phyloP scores from a whole-genome alignment of 2,329 filamentous ascomycete genomes.

The Rachicladosporium sp. region DNA sequence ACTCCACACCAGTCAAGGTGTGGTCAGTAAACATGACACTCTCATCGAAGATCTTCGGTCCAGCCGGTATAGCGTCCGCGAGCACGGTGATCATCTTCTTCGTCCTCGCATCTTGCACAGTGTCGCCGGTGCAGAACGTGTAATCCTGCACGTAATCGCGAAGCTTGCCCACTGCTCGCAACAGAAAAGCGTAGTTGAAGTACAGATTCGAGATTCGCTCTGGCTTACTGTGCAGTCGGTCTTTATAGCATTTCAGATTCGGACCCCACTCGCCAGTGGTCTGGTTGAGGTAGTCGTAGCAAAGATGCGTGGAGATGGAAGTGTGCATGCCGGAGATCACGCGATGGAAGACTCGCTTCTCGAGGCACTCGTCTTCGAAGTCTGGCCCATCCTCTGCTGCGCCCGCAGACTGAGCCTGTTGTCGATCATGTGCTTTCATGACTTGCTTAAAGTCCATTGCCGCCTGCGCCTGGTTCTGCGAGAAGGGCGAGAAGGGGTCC shows the following conservation, averaged over 20 bases:
- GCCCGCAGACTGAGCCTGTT: slow-evolving; percentile 39
- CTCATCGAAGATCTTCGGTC: slow-evolving; percentile 79
- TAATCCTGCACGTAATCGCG: slow-evolving; percentile 70
- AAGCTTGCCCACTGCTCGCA: slow-evolving; percentile 82
- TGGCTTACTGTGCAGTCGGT: slow-evolving; percentile 69
- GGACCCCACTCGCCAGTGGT: slow-evolving; percentile 87
- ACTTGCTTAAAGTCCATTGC: slow-evolving; percentile 50
- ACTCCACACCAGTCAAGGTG: slow-evolving; percentile 44
- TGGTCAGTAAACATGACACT: slow-evolving; percentile 72
- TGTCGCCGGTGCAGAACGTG: slow-evolving; percentile 84
- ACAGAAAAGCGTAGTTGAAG: slow-evolving; percentile 96
- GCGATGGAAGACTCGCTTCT: slow-evolving; percentile 97
- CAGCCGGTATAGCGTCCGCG: slow-evolving; percentile 54
- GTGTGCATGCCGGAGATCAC: slow-evolving; percentile 96
- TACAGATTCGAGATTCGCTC: slow-evolving; percentile 95
- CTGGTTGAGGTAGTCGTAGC: slow-evolving; percentile 92
- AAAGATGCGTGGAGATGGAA: slow-evolving; percentile 90
- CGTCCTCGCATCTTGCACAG: slow-evolving; percentile 63
- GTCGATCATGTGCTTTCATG: slow-evolving; percentile 47
- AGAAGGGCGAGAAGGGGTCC: slow-evolving; percentile 24
- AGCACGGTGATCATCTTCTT: slow-evolving; percentile 72
- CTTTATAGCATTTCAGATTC: slow-evolving; percentile 78
- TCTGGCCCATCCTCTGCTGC: slow-evolving; percentile 52
- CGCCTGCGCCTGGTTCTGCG: slow-evolving; percentile 38
- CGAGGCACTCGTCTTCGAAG: slow-evolving; percentile 80